Base-by-base conservation (phyloP, 306 rosid genomes). In the Acmispon strigosus region DNA sequence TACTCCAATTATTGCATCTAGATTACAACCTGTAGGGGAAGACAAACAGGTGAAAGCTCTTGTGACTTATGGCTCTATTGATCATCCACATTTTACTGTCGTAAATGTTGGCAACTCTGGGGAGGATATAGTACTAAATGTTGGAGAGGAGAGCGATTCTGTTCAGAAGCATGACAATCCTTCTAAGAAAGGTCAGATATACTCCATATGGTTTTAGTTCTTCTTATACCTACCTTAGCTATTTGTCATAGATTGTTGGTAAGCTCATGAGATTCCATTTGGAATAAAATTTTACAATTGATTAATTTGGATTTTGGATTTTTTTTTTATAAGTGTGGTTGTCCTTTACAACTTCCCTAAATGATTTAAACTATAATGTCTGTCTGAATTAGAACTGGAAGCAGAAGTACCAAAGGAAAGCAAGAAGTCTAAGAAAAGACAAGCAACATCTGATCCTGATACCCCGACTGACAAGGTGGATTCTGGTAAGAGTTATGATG, bases 21-120 rank as follows among this genome's bases (percentile, higher is more conserved):
- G 78, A 62, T 81, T 86, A 50, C 84, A 78, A 17, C 27, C 70
- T 41, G 13, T 52, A 1, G 86, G 65, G 62, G 80, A 68, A 7
- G 82, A 77, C 39, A 49, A 47, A 66, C 73, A 76, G 69, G 65
- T 84, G 11, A 61, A 58, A 62, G 85, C 81, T n/a, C 62, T 79
- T 12, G 80, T 84, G 42, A 41, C 78, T 70, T 69, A 81, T 72
- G 86, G 85, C n/a, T 84, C 82, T 39, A 34, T 73, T 44, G 84
- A 86, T 74, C 88, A 78, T 64, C 88, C 86, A 8, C 81, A 78
- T 70, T 82, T 78, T 66, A 78, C 48, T 54, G 55, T 76, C 66
- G 13, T 78, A 15, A 34, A 78, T 78, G 66, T 86, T 45, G 39
- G 39, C 54, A 62, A 70, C 16, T 65, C 69, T 9, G 81, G 66